Evolutionary conservation across 2,329 filamentous ascomycete species (phyloP), one percentile per base, ranked within the genome.

Genomic region (Nothomitra cinnamomea): DNA sequence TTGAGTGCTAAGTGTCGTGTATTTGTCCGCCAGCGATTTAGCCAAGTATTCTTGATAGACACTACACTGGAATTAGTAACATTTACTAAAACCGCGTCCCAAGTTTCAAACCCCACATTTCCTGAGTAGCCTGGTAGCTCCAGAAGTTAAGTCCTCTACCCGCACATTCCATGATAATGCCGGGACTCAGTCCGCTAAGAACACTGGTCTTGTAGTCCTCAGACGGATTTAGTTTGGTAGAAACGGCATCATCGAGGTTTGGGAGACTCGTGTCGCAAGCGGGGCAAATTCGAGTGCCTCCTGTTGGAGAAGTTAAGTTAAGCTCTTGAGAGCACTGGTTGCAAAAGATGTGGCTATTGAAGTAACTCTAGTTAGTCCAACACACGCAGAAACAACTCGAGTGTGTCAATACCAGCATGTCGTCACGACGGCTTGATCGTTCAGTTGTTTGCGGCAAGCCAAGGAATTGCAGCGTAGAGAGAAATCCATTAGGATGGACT

Each of bases 121-220:
- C 85, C 61, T 92, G 85, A 2, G 80, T 81, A 19, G 82, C 80
- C 64, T 95, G 88, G 61, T 94, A 95, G 28, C 79, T 82, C 83
- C 87, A 94, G 63, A 95, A 95, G 32, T 77, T 79, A 58, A 95
- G 67, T 1, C 83, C 87, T 59, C 85, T 76, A 3, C 83, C 80
- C 21, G 87, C 84, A 66, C 87, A 94, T 60, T 95, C 89, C 76
- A 94, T 87, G 58, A 95, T 85, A 28, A 82, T 74, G 35, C 76
- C 82, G 0, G 90, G 90, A 56, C 80, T 85, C 1, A 95, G 69
- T 0, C 90, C 90, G 61, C 85, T 87, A 10, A 95, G 72, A 0
- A 94, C 78, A 56, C 82, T 89, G 0, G 85, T 87, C 66, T 94
- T 94, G 72, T 92, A 94, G 59, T 94, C 87, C 61, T 95, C 89